Evolutionary conservation across 1,284 basidiomycete genomes (phyloP).

Genomic region (Cutaneotrichosporon sp.): DNA sequence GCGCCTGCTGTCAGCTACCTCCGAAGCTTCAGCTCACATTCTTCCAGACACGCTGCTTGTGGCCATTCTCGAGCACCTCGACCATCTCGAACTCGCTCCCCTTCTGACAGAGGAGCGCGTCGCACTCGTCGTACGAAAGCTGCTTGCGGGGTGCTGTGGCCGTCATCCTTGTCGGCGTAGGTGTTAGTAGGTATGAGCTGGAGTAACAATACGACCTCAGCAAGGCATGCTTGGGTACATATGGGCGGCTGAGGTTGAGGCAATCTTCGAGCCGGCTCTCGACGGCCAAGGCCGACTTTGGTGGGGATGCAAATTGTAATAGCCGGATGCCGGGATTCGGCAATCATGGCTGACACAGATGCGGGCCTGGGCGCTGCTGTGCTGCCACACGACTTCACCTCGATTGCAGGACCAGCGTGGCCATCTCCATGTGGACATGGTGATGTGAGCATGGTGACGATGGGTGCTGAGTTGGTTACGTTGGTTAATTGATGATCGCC

Average conservation of each 20-base stretch:
- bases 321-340: not conserved
- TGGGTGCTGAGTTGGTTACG: too few species aligned
- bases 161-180: not conserved
- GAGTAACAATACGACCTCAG: too few species aligned
- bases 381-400: too few species aligned
- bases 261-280: too few species aligned
- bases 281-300: not conserved
- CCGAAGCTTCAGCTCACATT: constrained; percentile 22
- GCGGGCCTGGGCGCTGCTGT: too few species aligned
- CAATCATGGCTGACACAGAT: not conserved
- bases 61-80: constrained; percentile 24
- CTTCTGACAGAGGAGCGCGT: constrained; percentile 15
- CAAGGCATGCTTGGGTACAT: too few species aligned
- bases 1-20: constrained; percentile 22
- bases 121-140: constrained; percentile 9
- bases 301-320: too few species aligned
- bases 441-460: too few species aligned
- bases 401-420: too few species aligned
- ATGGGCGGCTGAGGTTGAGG: too few species aligned
- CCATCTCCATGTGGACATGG: too few species aligned
- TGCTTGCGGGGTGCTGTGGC: not conserved
- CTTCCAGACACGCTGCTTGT: constrained; percentile 34
- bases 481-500: too few species aligned
- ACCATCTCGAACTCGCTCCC: constrained; percentile 40
- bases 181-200: not conserved